Base-by-base conservation (phyloP, 2,329 filamentous ascomycete species). In the Sodiomyces alkalinus region DNA sequence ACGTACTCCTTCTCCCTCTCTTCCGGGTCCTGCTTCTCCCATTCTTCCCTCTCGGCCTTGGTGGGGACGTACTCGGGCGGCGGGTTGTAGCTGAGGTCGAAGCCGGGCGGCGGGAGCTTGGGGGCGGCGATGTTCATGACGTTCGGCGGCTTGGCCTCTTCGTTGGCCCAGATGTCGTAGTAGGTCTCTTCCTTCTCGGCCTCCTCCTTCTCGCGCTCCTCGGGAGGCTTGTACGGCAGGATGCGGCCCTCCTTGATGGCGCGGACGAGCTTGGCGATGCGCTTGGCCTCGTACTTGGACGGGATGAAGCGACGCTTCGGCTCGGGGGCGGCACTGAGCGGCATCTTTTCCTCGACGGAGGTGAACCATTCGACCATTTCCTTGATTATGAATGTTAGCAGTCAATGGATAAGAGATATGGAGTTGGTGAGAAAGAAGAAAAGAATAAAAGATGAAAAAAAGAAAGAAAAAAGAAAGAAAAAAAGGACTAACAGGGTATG, bases 141-240 rank as follows among this genome's bases (percentile, higher is more conserved):
- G 51, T 96, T 81, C 35, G 86, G 79, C 19, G 80, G 72, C 41
- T 78, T 69, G 8, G 82, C 73, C 41, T 78, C 71, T 52, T 98
- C 87, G 45, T 96, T 81, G 30, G 87, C 83, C 90, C 90, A 98
- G 30, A 98, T 70, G 47, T 98, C 90, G 46, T 85, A 93, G 44
- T 74, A 75, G 15, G 68, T 68, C 22, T 79, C 62, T 30, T 80
- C 74, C 33, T 80, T 64, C 31, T 81, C 74, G 29, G 80, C 70
- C 31, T 81, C 73, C 39, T 86, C 72, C 36, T 75, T 68, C 41
- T 82, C 55, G 23, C 53, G 58, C 38, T 68, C 80, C 44, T 74
- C 65, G 0, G 74, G 74, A 4, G 83, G 72, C 48, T 76, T 83
- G 58, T 92, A 92, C 4, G 92, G 92, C 44, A 92, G 60, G 40